phyloP scores from a whole-genome alignment of 495 filamentous ascomycete genomes.

The Neurospora discreta region DNA sequence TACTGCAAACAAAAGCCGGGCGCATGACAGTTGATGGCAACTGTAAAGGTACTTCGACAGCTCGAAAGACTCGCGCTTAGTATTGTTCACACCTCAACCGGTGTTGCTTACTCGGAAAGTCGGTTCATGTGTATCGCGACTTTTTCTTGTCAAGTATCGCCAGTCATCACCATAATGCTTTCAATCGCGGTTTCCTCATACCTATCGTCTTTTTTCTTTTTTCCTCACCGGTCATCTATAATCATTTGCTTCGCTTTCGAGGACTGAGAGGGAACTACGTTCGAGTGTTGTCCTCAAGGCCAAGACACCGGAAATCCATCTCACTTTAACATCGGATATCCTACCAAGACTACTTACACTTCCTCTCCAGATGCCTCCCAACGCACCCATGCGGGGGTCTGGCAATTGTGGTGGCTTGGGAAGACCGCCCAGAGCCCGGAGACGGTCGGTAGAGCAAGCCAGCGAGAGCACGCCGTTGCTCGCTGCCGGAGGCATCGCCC shows the following conservation, averaged over 20 bases:
- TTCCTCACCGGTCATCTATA: neutral
- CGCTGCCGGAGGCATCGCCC: slow-evolving; percentile 8
- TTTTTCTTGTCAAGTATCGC: neutral
- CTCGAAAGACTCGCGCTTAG: neutral
- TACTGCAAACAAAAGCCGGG: neutral
- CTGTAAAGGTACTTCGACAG: neutral
- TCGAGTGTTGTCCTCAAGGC: neutral
- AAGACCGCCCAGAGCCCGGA: neutral
- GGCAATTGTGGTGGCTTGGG: neutral
- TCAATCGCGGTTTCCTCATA: neutral
- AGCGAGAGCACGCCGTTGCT: slow-evolving; percentile 30
- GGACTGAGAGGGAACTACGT: neutral
- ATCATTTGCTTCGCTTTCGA: neutral
- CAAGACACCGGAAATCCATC: neutral
- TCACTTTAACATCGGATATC: neutral
- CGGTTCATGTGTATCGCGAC: neutral
- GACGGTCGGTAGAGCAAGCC: neutral
- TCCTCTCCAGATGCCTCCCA: neutral
- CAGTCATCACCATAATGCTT: neutral
- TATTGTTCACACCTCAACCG: neutral
- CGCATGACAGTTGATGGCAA: neutral
- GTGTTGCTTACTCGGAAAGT: neutral
- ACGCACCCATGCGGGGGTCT: neutral
- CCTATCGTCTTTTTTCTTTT: neutral
- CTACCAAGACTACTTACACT: neutral